These are phyloP conservation scores for Teratosphaeria gauchensis DNA, from an alignment of 2,329 filamentous ascomycete genomes.

Conservation along the genomic window DNA sequence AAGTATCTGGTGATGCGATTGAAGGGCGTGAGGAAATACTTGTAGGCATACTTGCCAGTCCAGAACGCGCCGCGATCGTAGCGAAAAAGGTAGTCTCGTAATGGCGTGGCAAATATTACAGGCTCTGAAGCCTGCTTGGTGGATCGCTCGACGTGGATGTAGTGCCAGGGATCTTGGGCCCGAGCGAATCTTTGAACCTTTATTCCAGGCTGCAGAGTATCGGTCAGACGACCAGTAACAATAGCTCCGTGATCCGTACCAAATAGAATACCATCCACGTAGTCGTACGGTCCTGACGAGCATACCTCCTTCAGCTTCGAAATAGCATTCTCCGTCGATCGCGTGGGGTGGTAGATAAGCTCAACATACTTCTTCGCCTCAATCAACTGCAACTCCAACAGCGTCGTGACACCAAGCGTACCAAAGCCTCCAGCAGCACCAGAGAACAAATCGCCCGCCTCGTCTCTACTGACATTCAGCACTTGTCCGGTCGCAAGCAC, in stretches of 20 bases:
- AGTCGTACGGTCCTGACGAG: constrained; percentile 42
- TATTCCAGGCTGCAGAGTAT: constrained; percentile 27
- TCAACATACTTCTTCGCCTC: constrained; percentile 40
- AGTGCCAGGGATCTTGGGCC: constrained; percentile 61
- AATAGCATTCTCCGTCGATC: constrained; percentile 33
- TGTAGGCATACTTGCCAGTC: constrained; percentile 51
- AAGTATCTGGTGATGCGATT: constrained; percentile 48
- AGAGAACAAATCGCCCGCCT: constrained; percentile 40
- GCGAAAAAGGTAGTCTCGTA: constrained; percentile 48
- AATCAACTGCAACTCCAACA: constrained; percentile 41
- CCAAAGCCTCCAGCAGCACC: constrained; percentile 58
- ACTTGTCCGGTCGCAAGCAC: constrained; percentile 52
- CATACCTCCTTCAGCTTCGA: constrained; percentile 29
- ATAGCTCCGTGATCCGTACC: constrained; percentile 33
- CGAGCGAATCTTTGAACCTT: constrained; percentile 43
- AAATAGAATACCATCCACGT: constrained; percentile 50
- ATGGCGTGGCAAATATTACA: constrained; percentile 33
- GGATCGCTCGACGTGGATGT: constrained; percentile 51
- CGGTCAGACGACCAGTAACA: constrained; percentile 33
- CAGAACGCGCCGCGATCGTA: constrained; percentile 59
- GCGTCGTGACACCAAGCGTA: constrained; percentile 56
- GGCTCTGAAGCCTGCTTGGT: constrained; percentile 2
- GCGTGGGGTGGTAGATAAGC: constrained; percentile 37
- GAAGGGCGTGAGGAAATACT: constrained; percentile 53
- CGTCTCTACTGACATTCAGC: constrained; percentile 13